Base-by-base conservation (phyloP, 257 asterid genomes). In the Verbena officinalis region DNA sequence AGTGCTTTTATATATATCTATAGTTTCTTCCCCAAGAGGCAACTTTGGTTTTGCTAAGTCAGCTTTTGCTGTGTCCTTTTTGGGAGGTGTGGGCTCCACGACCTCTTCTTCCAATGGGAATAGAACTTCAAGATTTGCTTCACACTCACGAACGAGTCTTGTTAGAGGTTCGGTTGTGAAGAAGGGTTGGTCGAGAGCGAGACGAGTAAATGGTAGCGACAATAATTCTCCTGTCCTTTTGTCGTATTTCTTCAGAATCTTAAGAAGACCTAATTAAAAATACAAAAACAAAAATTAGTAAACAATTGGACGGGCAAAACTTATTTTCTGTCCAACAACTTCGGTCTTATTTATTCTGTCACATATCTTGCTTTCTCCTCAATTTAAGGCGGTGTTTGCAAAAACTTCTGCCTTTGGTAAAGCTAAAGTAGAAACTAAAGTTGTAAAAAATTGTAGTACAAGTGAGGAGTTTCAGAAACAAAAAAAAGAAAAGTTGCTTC, bases 211-310 rank as follows among this genome's bases (percentile, higher is more conserved):
- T 8, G 92, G 95, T 22, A 90, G 74, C 55, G 89, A 79, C 80
- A 94, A 56, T 65, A 85, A 61, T 68, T 75, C 86, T 27, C 99
- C 97, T 0, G 98, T 94, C 73, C 96, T 75, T 79, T 88, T 94
- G 66, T 90, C 99, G 56, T 83, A 90, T 73, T 94, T 94, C 83
- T 94, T 94, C 80, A 94, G 64, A 48, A 94, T 94, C 82, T 94
- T 94, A 30, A 94, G 76, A 43, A 94, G 91, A 51, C 97, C 99
- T 94, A 48, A 31, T 43, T n/a, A 22, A 34, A 43, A 31, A 46
- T 19, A 61, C 55, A 49, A 12, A 58, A 72, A 36, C 48, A 16
- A 27, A 27, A 27, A 27, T 27, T 5, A 27, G 33, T 27, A 27
- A 27, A 21, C 17, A 31, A 27, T 14, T 7, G 7, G n/a, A 9